A percentile compares a stretch with the other conserved stretches of the same genome.
phyloP scores from a whole-genome alignment of 2,329 filamentous ascomycete genomes.

The Bipolaris bicolor region DNA sequence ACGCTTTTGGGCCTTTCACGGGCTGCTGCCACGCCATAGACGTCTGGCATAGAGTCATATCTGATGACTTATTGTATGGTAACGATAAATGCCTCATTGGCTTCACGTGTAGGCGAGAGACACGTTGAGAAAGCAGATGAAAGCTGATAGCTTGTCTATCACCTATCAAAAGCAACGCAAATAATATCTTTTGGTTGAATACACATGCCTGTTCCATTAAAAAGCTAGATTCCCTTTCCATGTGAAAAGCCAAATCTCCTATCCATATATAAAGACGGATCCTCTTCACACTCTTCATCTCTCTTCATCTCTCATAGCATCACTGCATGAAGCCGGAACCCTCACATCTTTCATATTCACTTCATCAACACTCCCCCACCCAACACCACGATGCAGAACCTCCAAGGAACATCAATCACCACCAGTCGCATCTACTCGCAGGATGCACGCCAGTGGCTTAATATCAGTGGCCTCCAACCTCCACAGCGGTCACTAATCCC shows the following conservation, averaged over 20 bases:
- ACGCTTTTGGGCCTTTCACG: conserved; percentile 63
- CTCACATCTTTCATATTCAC: not conserved
- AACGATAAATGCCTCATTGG: not conserved
- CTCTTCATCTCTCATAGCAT: not conserved
- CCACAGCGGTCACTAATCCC: not conserved
- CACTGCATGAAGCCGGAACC: not conserved
- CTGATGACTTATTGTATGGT: not conserved
- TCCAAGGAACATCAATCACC: not conserved
- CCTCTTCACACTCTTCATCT: not conserved
- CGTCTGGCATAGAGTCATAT: conserved; percentile 22
- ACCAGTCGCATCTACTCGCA: not conserved
- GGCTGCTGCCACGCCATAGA: conserved; percentile 34
- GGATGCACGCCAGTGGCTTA: not conserved
- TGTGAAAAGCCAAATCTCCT: too few relatives aligned
- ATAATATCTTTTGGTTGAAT: too few relatives aligned
- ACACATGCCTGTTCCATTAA: too few relatives aligned
- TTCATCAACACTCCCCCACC: not conserved
- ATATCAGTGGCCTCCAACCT: not conserved
- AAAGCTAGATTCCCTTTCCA: too few relatives aligned
- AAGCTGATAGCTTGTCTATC: too few relatives aligned
- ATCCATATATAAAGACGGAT: too few relatives aligned
- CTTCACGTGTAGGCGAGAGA: not conserved
- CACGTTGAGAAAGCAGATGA: not conserved
- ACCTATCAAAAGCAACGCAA: too few relatives aligned
- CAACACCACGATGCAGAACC: not conserved